Percentiles rank a stretch among this genome's conserved stretches.
Conservation (phyloP, 1,284 basidiomycete species). For the Fomitopsis palustris region DNA sequence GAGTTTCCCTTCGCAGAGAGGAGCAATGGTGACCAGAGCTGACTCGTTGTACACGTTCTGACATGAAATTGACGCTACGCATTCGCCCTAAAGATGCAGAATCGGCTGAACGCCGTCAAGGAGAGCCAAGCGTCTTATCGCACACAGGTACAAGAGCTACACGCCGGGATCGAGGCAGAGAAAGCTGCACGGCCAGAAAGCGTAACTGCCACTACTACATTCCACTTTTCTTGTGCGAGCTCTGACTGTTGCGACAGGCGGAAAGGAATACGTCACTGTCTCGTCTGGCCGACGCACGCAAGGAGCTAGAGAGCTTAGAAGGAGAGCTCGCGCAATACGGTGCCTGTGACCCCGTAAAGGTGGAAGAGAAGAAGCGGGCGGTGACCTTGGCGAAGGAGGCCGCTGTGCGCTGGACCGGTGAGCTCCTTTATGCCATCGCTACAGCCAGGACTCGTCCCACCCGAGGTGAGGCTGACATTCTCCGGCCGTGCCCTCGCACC, state of each 20-base stretch:
- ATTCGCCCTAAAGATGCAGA: slow-evolving; percentile 46
- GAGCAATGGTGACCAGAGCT: slow-evolving; percentile 56
- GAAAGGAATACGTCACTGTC: slow-evolving; percentile 48
- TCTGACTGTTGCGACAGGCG: slow-evolving; percentile 45
- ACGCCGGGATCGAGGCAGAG: slow-evolving; percentile 43
- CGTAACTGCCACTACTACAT: slow-evolving; percentile 40
- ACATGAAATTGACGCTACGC: background rate
- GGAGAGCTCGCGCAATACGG: slow-evolving; percentile 73
- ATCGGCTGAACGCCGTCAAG: slow-evolving; percentile 52
- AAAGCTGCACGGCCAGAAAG: slow-evolving; percentile 58
- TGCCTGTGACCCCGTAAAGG: slow-evolving; percentile 76
- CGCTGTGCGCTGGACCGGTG: slow-evolving; percentile 83
- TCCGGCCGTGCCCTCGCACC: background rate
- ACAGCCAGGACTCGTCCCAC: background rate
- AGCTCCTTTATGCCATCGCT: slow-evolving; percentile 16
- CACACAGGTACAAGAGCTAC: slow-evolving; percentile 39
- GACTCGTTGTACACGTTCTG: background rate
- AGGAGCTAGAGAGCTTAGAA: slow-evolving; percentile 56
- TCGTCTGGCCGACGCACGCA: slow-evolving; percentile 46
- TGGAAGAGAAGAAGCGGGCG: slow-evolving; percentile 72
- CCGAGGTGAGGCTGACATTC: background rate
- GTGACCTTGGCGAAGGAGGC: slow-evolving; percentile 76
- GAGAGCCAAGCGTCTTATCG: slow-evolving; percentile 45
- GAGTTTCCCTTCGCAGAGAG: slow-evolving; percentile 87
- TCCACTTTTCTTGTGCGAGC: background rate